Conservation (phyloP, 2,329 filamentous ascomycete species). For the Metarhizium guizhouense region DNA sequence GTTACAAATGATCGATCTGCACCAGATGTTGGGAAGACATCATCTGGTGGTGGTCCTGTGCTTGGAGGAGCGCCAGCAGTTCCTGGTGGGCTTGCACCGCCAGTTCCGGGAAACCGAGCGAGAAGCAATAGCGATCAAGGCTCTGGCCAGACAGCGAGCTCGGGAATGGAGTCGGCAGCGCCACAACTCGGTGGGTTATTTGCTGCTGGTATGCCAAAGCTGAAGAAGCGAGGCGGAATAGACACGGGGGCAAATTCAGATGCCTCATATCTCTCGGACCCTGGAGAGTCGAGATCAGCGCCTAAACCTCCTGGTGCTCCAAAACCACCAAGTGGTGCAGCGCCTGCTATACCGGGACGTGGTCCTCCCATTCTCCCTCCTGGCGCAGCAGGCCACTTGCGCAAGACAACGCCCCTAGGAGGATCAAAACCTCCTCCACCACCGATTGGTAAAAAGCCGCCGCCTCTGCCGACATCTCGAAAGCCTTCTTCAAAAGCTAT, state of each 20-base stretch:
- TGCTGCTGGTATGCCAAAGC: slow-evolving; percentile 88
- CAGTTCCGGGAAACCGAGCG: slow-evolving; percentile 59
- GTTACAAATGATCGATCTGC: slow-evolving; percentile 90
- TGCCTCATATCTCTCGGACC: slow-evolving; percentile 72
- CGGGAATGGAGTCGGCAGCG: slow-evolving; percentile 43
- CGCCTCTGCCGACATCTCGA: slow-evolving; percentile 50
- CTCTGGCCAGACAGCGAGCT: slow-evolving; percentile 30
- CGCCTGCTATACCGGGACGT: slow-evolving; percentile 50
- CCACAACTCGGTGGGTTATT: slow-evolving; percentile 85
- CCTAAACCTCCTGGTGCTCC: slow-evolving; percentile 46
- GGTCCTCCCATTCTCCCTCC: slow-evolving; percentile 29
- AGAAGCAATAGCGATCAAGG: slow-evolving; percentile 78
- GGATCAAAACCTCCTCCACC: slow-evolving; percentile 52
- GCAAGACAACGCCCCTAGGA: slow-evolving; percentile 42
- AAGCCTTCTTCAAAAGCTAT: slow-evolving; percentile 40
- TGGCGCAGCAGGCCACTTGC: slow-evolving; percentile 39
- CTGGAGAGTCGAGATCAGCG: slow-evolving; percentile 35
- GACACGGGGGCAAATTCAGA: slow-evolving; percentile 53
- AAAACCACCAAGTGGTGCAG: slow-evolving; percentile 48
- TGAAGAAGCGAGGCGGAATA: slow-evolving; percentile 76
- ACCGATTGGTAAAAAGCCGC: slow-evolving; percentile 67
- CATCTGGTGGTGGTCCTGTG: slow-evolving; percentile 42
- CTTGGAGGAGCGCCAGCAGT: slow-evolving; percentile 73
- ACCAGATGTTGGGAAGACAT: slow-evolving; percentile 44
- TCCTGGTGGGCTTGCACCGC: slow-evolving; percentile 60